A percentile compares a stretch with the other conserved stretches of the same genome.
Conservation (phyloP, 1,284 basidiomycete species). For the Marasmius sp. region DNA sequence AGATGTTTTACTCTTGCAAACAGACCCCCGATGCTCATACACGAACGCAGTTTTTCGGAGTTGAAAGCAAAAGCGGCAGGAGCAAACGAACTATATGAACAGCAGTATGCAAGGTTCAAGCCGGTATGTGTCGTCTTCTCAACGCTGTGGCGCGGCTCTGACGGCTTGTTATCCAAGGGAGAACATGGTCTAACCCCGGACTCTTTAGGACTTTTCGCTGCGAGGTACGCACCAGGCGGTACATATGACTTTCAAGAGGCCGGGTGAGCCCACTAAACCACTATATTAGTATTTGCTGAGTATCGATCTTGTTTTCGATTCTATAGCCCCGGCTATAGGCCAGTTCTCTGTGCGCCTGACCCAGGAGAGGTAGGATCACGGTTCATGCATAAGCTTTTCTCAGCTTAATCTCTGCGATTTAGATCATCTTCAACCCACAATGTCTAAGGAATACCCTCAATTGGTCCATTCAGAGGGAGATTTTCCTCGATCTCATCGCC, state of each 20-base stretch:
- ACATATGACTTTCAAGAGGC: constrained; percentile 6
- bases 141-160: too few relatives aligned
- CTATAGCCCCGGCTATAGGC: constrained; percentile 4
- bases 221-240: neutral
- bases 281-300: neutral
- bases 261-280: neutral
- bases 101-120: too few relatives aligned
- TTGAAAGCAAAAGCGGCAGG: neutral
- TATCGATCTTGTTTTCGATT: neutral
- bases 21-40: too few relatives aligned
- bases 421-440: constrained; percentile 10
- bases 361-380: neutral
- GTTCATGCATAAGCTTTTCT: neutral
- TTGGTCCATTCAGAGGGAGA: neutral
- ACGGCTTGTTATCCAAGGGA: neutral
- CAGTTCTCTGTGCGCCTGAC: constrained; percentile 1
- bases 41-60: neutral
- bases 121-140: too few relatives aligned
- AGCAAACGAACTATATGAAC: too few relatives aligned
- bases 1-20: neutral
- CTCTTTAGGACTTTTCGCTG: neutral
- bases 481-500: constrained; percentile 4
- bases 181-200: neutral
- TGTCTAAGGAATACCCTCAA: constrained; percentile 1
- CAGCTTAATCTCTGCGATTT: neutral